These are phyloP conservation scores for Dictyostelium firmibasis DNA, from an alignment of 78 protist genomes.

Conservation along the genomic window DNA sequence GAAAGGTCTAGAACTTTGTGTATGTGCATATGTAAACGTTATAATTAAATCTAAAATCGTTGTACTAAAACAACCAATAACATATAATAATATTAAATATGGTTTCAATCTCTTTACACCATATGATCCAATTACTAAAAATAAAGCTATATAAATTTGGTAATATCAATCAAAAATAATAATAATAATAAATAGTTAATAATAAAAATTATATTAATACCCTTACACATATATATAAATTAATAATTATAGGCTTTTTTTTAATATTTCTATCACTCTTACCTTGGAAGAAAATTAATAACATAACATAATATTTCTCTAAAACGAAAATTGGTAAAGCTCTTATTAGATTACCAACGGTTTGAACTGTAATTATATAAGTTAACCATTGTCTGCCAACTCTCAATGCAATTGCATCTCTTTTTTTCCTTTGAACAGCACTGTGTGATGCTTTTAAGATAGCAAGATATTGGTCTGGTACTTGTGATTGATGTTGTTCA, in stretches of 20 bases:
- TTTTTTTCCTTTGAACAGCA: constrained; percentile 21
- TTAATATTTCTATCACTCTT: too few species aligned
- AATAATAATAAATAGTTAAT: background rate
- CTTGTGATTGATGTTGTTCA: constrained; percentile 55
- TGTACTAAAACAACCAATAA: constrained; percentile 60
- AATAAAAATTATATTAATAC: background rate
- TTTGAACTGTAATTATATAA: constrained; percentile 38
- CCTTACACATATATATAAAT: too few species aligned
- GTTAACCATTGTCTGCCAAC: constrained; percentile 62
- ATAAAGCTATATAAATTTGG: constrained; percentile 42
- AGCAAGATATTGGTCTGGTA: constrained; percentile 31
- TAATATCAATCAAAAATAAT: too few species aligned
- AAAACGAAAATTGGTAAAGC: constrained; percentile 64
- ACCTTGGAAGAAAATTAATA: constrained; percentile 76
- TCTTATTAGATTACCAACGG: constrained; percentile 49
- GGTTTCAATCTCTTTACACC: constrained; percentile 66
- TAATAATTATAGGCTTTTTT: too few species aligned
- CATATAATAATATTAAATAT: constrained; percentile 63
- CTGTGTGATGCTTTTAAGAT: constrained; percentile 47
- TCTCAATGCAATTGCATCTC: constrained; percentile 31
- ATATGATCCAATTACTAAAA: constrained; percentile 73
- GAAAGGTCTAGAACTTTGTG: constrained; percentile 9
- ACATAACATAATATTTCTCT: constrained; percentile 76
- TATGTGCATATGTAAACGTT: constrained; percentile 54
- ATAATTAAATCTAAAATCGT: constrained; percentile 66